phyloP scores from a whole-genome alignment of 352 stramenopile genomes.

The Phytophthora gonapodyides region DNA sequence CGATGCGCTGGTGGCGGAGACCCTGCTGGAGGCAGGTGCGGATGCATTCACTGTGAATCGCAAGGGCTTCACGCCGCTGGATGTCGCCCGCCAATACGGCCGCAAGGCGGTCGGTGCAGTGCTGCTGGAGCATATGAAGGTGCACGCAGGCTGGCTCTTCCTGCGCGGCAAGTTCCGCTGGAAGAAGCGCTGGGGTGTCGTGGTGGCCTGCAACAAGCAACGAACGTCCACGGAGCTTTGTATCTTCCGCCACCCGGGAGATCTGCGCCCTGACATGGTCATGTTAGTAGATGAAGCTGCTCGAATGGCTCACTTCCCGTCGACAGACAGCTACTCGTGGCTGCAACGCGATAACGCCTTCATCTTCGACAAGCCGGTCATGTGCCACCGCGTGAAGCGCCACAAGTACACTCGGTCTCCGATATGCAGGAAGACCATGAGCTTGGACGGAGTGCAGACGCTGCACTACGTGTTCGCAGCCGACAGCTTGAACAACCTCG shows the following conservation, averaged over 20 bases:
- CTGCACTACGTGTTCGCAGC: conserved; percentile 48
- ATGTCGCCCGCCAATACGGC: conserved; percentile 62
- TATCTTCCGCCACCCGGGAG: conserved; percentile 44
- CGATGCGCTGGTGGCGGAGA: conserved; percentile 49
- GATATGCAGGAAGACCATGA: conserved; percentile 51
- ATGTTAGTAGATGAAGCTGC: conserved; percentile 46
- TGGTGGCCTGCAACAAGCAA: conserved; percentile 57
- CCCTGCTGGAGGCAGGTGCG: conserved; percentile 54
- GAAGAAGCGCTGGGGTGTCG: conserved; percentile 65
- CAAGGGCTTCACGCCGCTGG: conserved; percentile 59
- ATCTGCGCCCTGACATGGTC: conserved; percentile 37
- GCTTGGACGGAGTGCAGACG: conserved; percentile 40
- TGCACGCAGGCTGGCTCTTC: conserved; percentile 64
- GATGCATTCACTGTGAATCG: conserved; percentile 60
- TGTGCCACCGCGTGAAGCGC: conserved; percentile 37
- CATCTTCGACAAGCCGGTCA: conserved; percentile 47
- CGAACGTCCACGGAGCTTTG: conserved; percentile 60
- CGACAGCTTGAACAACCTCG: conserved; percentile 41
- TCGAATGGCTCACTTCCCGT: conserved; percentile 30
- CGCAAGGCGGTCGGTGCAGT: conserved; percentile 46
- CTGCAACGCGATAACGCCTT: conserved; percentile 48
- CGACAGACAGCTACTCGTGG: conserved; percentile 41
- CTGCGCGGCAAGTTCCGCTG: conserved; percentile 54
- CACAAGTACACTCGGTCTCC: conserved; percentile 47
- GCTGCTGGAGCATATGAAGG: conserved; percentile 53